A percentile compares a stretch with the other conserved stretches of the same genome.
phyloP scores from a whole-genome alignment of 768 basidiomycete genomes.

The Trametes villosa region DNA sequence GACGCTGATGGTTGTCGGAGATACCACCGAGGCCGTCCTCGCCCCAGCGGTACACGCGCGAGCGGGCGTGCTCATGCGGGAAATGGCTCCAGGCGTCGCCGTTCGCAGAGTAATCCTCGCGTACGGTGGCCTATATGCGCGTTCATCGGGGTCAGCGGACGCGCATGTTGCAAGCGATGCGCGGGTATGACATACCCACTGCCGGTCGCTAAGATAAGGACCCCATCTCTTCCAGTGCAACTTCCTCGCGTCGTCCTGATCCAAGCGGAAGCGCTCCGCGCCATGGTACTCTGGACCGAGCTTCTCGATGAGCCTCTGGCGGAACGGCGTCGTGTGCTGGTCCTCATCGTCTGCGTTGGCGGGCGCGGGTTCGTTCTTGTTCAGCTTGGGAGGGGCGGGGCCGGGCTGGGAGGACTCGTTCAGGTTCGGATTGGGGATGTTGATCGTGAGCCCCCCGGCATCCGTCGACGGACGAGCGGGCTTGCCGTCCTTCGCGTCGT shows the following conservation, averaged over 20 bases:
- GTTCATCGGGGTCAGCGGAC: not conserved
- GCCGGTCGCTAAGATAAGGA: conserved; percentile 94
- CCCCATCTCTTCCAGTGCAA: conserved; percentile 99
- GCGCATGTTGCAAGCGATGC: not conserved
- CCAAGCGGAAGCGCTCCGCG: conserved; percentile 82
- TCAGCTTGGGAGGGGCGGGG: conserved; percentile 48
- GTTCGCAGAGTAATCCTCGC: conserved; percentile 96
- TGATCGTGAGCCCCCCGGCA: conserved; percentile 59
- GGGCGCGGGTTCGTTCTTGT: conserved; percentile 25
- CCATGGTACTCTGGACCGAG: conserved; percentile 78
- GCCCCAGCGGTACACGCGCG: conserved; percentile 97
- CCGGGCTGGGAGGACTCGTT: conserved; percentile 36
- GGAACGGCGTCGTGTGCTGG: conserved; percentile 45
- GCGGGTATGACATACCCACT: conserved; percentile 73
- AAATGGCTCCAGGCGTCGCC: conserved; percentile 97
- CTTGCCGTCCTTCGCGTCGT: conserved; percentile 28
- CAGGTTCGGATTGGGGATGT: conserved; percentile 62
- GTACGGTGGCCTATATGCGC: conserved; percentile 81
- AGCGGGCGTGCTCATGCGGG: conserved; percentile 90
- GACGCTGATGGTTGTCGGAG: conserved; percentile 93
- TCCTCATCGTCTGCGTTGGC: conserved; percentile 16
- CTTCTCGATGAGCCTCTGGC: conserved; percentile 64
- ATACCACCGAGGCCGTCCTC: conserved; percentile 98
- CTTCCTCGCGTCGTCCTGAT: conserved; percentile 78
- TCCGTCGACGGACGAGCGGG: conserved; percentile 34